These are phyloP conservation scores for Isoetes engelmannii DNA, from an alignment of 83 land plant genomes.

Conservation along the genomic window DNA sequence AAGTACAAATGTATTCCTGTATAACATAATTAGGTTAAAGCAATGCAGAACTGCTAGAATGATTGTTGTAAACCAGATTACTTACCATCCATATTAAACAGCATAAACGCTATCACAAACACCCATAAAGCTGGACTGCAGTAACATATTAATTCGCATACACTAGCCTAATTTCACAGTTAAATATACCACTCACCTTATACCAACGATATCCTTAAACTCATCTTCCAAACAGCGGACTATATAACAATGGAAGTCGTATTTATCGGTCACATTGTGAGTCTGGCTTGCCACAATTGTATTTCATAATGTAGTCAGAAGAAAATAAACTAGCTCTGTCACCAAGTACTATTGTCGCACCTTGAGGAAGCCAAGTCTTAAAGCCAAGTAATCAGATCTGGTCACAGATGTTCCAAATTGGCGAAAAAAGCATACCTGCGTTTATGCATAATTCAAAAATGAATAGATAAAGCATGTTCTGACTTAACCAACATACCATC, in stretches of 20 bases:
- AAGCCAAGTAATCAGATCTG: slow-evolving; percentile 8
- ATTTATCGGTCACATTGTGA: slow-evolving; percentile 10
- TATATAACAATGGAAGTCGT: slow-evolving; percentile 10
- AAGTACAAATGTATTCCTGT: slow-evolving; percentile 14
- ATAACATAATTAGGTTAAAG: background rate
- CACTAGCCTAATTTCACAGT: background rate
- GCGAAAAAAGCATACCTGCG: slow-evolving; percentile 11
- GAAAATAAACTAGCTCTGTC: background rate
- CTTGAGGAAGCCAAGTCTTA: slow-evolving; percentile 8
- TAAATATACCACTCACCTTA: background rate
- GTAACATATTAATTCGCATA: background rate
- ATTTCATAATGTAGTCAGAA: background rate
- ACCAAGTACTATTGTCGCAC: background rate
- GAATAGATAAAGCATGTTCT: background rate
- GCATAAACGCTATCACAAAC: slow-evolving; percentile 10
- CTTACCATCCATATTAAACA: slow-evolving; percentile 16
- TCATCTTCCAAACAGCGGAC: background rate
- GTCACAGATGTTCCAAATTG: slow-evolving; percentile 7
- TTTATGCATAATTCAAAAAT: background rate
- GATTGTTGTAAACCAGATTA: background rate
- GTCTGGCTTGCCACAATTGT: background rate
- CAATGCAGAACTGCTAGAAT: background rate
- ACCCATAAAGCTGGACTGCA: slow-evolving; percentile 12
- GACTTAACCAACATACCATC: slow-evolving; percentile 2
- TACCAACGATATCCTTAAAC: slow-evolving; percentile 6